Percentiles rank a stretch among this genome's conserved stretches.
Evolutionary conservation across 768 basidiomycete genomes (phyloP).

Genomic region (Boletus edulis): DNA sequence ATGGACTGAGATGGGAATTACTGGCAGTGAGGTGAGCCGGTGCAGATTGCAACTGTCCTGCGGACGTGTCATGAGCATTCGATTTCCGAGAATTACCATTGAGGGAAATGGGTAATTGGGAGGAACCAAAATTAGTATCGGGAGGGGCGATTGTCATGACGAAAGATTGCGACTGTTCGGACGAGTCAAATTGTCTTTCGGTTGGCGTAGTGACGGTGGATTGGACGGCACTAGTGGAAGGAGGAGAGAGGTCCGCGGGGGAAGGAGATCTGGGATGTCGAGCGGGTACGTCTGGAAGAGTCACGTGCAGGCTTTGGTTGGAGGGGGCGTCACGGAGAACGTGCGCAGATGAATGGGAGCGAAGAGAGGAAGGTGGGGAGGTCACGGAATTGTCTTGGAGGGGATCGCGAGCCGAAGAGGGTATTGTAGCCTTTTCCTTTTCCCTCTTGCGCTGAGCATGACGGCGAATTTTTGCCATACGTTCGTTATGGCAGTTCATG

Average conservation of each 20-base stretch:
- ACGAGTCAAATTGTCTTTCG: conserved; percentile 14
- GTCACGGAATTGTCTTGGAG: conserved; percentile 42
- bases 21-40: conserved; percentile 6
- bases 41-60: conserved; percentile 15
- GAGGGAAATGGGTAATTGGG: conserved; percentile 7
- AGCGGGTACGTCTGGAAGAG: conserved; percentile 7
- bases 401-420: conserved; percentile 26
- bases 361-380: conserved; percentile 14
- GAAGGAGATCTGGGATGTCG: conserved; percentile 13
- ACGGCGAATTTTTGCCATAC: conserved; percentile 88
- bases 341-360: conserved; percentile 20
- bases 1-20: conserved; percentile 22
- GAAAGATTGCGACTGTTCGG: conserved; percentile 35
- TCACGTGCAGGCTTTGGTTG: conserved; percentile 14
- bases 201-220: conserved; percentile 19
- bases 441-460: conserved; percentile 89
- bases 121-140: conserved; percentile 9
- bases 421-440: conserved; percentile 43
- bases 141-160: conserved; percentile 46
- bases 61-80: background rate
- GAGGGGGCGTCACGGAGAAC: conserved; percentile 28
- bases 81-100: conserved; percentile 1
- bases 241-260: conserved; percentile 8
- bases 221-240: background rate
- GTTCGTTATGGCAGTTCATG: conserved; percentile 97